Evolutionary conservation across 108 stramenopile species (phyloP).

Genomic region (Nitzschia sp.): DNA sequence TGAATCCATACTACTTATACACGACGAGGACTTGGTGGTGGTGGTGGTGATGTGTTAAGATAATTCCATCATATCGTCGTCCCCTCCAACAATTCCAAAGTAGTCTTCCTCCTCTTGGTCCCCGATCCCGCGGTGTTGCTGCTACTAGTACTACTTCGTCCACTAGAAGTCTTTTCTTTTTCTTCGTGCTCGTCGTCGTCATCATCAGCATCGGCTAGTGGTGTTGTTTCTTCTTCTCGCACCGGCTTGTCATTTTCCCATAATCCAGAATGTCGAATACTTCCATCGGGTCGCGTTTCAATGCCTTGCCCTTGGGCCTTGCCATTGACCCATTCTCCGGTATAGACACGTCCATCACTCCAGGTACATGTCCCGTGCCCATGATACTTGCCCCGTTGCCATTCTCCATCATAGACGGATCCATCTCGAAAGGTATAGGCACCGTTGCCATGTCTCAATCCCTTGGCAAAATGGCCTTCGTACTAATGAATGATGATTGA

Average conservation of each 20-base stretch:
- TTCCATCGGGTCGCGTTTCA: conserved; percentile 24
- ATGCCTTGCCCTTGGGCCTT: conserved; percentile 36
- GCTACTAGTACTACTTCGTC: not conserved
- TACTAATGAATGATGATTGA: too few species aligned
- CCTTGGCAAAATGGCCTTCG: conserved; percentile 25
- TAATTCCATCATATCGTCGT: too few species aligned
- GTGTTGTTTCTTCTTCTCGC: not conserved
- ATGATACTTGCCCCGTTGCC: conserved; percentile 43
- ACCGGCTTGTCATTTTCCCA: conserved; percentile 42
- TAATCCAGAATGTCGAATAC: conserved; percentile 31
- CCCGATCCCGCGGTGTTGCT: too few species aligned
- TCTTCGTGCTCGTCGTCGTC: not conserved
- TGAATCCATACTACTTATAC: too few species aligned
- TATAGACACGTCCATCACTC: conserved; percentile 29
- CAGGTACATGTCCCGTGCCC: conserved; percentile 24
- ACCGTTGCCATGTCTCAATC: conserved; percentile 17
- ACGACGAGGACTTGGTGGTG: too few species aligned
- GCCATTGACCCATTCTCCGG: conserved; percentile 46
- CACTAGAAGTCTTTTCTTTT: not conserved
- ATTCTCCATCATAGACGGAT: conserved; percentile 36
- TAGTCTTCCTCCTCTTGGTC: too few species aligned
- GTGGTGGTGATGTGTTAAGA: too few species aligned
- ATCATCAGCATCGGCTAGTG: not conserved
- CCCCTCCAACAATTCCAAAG: too few species aligned
- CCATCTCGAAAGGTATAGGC: conserved; percentile 13